Conservation (phyloP, 2,329 filamentous ascomycete species). For the Chrysosphaeria jannelii region DNA sequence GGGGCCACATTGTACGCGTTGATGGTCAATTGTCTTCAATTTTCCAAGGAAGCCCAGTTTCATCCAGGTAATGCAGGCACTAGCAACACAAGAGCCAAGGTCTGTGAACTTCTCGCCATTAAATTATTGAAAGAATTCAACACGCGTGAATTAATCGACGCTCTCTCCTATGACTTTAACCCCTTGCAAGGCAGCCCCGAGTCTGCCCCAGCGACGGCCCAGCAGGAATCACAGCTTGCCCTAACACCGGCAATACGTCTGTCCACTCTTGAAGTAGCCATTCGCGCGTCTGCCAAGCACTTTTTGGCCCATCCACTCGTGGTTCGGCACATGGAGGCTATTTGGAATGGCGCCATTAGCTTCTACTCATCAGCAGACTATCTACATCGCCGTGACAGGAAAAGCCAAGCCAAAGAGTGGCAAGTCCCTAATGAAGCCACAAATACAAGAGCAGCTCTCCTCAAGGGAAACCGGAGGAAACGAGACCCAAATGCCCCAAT, state of each 20-base stretch:
- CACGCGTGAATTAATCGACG: slow-evolving; percentile 75
- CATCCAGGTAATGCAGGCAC: slow-evolving; percentile 64
- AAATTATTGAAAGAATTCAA: slow-evolving; percentile 72
- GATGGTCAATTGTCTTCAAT: slow-evolving; percentile 82
- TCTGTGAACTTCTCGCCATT: slow-evolving; percentile 74
- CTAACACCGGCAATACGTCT: slow-evolving; percentile 36
- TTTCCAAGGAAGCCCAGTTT: slow-evolving; percentile 57
- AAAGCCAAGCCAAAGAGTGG: slow-evolving; percentile 6
- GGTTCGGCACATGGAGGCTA: slow-evolving; percentile 81
- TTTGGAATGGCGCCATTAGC: slow-evolving; percentile 86
- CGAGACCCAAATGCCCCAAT: not conserved
- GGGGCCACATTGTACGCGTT: slow-evolving; percentile 67
- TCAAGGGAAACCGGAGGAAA: no score
- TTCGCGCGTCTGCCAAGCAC: slow-evolving; percentile 72
- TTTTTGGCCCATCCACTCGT: slow-evolving; percentile 79
- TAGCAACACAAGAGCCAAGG: slow-evolving; percentile 56
- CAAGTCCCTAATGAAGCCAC: not conserved
- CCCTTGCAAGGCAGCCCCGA: slow-evolving; percentile 53
- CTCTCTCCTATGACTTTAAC: slow-evolving; percentile 81
- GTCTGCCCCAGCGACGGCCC: slow-evolving; percentile 7
- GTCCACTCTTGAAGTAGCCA: slow-evolving; percentile 67
- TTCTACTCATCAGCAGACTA: slow-evolving; percentile 75
- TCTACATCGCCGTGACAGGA: slow-evolving; percentile 32
- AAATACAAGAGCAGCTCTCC: no score
- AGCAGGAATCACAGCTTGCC: slow-evolving; percentile 7